These are phyloP conservation scores for Neurospora tetrasperma DNA, from an alignment of 495 filamentous ascomycete genomes.

Conservation along the genomic window DNA sequence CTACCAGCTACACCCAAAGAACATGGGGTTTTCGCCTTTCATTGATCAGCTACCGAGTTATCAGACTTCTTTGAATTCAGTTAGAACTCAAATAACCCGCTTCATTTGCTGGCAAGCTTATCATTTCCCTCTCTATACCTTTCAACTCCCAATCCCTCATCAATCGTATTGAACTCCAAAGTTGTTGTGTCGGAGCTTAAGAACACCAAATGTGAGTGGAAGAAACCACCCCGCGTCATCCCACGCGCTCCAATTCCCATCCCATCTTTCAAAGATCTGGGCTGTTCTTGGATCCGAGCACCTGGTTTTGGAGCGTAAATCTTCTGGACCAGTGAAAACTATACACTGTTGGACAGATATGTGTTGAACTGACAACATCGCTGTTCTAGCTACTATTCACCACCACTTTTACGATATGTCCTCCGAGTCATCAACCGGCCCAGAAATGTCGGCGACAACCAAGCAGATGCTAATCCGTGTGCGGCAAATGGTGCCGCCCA, in stretches of 20 bases:
- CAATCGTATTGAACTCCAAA: background rate
- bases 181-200: background rate
- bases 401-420: background rate
- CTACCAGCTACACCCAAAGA: background rate
- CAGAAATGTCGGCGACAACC: constrained; percentile 35
- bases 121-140: background rate
- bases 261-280: background rate
- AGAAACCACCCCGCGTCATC: background rate
- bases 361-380: background rate
- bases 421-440: constrained; percentile 2
- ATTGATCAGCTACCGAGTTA: background rate
- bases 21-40: background rate
- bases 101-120: background rate
- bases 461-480: constrained; percentile 69
- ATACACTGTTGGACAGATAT: background rate
- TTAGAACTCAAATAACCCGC: background rate
- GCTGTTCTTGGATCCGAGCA: background rate
- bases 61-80: background rate
- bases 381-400: background rate
- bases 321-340: background rate
- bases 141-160: background rate
- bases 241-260: background rate
- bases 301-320: background rate
- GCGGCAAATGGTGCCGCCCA: constrained; percentile 83
- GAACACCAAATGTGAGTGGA: background rate